Evolutionary conservation across 2,329 filamentous ascomycete species (phyloP).

Genomic region (Elsinoe perseae): DNA sequence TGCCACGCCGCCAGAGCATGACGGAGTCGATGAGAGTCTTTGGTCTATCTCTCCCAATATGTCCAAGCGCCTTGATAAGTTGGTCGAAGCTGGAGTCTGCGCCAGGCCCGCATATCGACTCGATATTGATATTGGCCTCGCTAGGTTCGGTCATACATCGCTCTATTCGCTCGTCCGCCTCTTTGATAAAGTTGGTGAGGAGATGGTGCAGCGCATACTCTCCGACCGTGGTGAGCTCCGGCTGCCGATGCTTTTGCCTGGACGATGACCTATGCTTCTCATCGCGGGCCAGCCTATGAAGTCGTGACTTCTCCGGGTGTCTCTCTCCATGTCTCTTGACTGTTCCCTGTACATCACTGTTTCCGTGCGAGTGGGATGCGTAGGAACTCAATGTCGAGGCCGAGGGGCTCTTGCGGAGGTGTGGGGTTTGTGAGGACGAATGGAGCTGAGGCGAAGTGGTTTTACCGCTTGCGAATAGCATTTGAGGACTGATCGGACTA

Average conservation of each 20-base stretch:
- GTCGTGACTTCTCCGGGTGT: conserved; percentile 1
- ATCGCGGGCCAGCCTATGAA: conserved; percentile 33
- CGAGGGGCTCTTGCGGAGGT: conserved; percentile 19
- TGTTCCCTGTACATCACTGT: conserved; percentile 30
- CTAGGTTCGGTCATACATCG: conserved; percentile 74
- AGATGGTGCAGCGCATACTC: conserved; percentile 96
- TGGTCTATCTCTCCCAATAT: conserved; percentile 88
- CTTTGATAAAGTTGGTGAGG: conserved; percentile 92
- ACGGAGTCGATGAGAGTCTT: conserved; percentile 94
- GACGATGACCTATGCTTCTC: conserved; percentile 68
- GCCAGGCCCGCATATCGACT: conserved; percentile 82
- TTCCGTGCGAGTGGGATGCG: conserved; percentile 13
- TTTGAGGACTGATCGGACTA: conserved; percentile 80
- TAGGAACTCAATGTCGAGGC: conserved; percentile 17
- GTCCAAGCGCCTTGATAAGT: conserved; percentile 82
- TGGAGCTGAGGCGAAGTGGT: conserved; percentile 5
- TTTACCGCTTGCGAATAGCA: conserved; percentile 50
- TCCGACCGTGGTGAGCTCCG: conserved; percentile 85
- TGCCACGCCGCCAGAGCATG: conserved; percentile 96
- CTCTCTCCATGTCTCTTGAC: conserved; percentile 11
- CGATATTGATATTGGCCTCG: conserved; percentile 75
- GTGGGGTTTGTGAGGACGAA: conserved; percentile 1
- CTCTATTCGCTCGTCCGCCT: conserved; percentile 93
- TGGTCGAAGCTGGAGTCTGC: conserved; percentile 88
- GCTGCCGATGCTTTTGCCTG: conserved; percentile 55